Conservation (phyloP, 139 green algal genomes). For the Chlorella sorokiniana region DNA sequence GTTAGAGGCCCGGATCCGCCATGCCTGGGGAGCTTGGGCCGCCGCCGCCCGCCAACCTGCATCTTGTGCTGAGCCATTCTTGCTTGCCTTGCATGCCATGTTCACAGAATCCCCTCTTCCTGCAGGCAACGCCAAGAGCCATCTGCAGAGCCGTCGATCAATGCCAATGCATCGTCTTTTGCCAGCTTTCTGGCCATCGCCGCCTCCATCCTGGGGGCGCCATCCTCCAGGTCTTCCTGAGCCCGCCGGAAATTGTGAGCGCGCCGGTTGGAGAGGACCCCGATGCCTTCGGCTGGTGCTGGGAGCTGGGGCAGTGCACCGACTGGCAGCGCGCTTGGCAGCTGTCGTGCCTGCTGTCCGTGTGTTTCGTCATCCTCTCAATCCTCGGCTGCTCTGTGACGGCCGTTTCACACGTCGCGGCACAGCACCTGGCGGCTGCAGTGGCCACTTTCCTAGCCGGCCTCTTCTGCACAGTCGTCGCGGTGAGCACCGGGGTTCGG, state of each 20-base stretch:
- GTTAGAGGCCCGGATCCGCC: no score
- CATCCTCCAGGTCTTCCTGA: conserved; percentile 5
- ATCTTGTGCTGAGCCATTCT: no score
- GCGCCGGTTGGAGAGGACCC: background rate
- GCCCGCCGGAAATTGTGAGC: background rate
- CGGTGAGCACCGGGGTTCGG: no score
- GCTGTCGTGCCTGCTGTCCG: background rate
- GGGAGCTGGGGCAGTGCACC: background rate
- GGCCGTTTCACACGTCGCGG: background rate
- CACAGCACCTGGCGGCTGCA: background rate
- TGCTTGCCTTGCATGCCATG: no score
- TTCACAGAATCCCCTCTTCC: no score
- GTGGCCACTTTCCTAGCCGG: background rate
- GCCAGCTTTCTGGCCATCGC: background rate
- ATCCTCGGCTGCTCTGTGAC: background rate
- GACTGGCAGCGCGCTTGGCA: conserved; percentile 4
- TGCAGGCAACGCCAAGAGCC: no score
- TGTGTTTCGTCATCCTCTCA: conserved; percentile 9
- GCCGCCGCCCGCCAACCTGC: no score
- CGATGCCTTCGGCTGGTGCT: background rate
- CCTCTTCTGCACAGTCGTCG: no score
- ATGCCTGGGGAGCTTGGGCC: no score
- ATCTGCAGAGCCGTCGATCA: no score
- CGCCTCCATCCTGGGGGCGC: background rate
- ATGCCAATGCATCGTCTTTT: no score